Base-by-base conservation (phyloP, 345 rosid species). In the Salix arbutifolia region DNA sequence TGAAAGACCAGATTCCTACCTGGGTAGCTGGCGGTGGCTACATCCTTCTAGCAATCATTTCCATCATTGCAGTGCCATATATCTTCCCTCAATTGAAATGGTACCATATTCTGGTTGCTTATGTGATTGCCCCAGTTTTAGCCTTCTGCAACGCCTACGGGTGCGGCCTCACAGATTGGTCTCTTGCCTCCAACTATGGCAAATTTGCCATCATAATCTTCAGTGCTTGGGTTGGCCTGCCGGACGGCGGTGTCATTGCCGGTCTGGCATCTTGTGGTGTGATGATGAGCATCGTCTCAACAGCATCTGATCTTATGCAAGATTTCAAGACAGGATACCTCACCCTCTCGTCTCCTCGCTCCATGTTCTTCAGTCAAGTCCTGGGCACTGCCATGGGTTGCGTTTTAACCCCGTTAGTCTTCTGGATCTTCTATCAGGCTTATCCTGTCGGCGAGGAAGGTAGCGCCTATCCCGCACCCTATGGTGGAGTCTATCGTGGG, bases 221-320 rank as follows among this genome's bases (percentile, higher is more conserved):
- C 76, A 90, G 96, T 74, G 82, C 93, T 16, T 94, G 94, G 98
- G 93, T 89, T 40, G 97, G 97, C 26, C 78, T 85, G 0, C 83
- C 81, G 17, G 61, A 83, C 3, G 97, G 98, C 0, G 98, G 98
- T 2, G 75, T 94, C 71, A 65, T 94, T 1, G 98, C 97, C 0
- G 98, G 98, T 4, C 88, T 94, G 14, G 96, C 90, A 1, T 74
- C 97, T 56, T 94, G 98, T 66, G 96, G 97, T 31, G 97, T 94
- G 74, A 94, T 94, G 98, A 94, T 94, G 97, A 92, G 86, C 84
- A 94, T 91, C n/a, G 98, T 94, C n/a, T 89, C 98, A 1, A 94
- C 98, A 28, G 98, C 96, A 10, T 89, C 98, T 16, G 98, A 94
- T 80, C 89, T 94, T 8, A 94, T 90, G 79, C 98, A 94, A 28